Evolutionary conservation across 2,329 filamentous ascomycete genomes (phyloP).

Genomic region (Botryotinia narcissicola): DNA sequence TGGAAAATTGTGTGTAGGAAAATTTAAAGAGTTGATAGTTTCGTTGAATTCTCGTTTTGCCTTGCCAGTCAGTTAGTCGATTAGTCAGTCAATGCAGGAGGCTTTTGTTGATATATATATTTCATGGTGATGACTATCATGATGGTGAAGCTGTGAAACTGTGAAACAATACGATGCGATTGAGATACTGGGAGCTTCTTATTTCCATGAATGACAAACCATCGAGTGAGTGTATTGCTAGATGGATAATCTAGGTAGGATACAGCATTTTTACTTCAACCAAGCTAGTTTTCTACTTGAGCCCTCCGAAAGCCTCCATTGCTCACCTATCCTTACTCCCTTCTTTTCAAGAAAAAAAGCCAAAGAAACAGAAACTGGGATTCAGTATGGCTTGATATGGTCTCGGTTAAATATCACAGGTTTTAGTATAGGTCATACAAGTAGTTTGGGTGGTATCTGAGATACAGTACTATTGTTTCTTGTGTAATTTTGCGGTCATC

Average conservation of each 20-base stretch:
- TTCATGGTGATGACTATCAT: neutral
- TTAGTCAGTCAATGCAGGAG: constrained; percentile 22
- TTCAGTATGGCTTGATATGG: fast-evolving
- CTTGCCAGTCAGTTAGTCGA: constrained; percentile 14
- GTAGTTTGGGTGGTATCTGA: neutral
- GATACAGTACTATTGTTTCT: neutral
- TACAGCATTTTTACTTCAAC: neutral
- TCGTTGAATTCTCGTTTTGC: neutral
- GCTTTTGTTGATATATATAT: constrained; percentile 10
- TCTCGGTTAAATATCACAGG: neutral
- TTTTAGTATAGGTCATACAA: neutral
- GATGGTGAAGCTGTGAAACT: neutral
- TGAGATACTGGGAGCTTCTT: neutral
- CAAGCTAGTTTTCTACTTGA: too few species aligned
- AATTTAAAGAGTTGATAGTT: neutral
- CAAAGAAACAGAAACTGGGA: neutral
- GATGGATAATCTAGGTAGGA: neutral
- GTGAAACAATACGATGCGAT: neutral
- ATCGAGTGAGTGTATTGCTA: neutral
- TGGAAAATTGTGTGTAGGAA: neutral
- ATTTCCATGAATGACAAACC: too few species aligned
- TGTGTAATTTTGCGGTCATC: neutral
- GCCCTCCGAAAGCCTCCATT: too few species aligned
- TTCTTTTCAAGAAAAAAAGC: neutral
- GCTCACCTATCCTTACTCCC: too few species aligned